phyloP scores from a whole-genome alignment of 78 protist species.

The Dictyostelium intermedium region DNA sequence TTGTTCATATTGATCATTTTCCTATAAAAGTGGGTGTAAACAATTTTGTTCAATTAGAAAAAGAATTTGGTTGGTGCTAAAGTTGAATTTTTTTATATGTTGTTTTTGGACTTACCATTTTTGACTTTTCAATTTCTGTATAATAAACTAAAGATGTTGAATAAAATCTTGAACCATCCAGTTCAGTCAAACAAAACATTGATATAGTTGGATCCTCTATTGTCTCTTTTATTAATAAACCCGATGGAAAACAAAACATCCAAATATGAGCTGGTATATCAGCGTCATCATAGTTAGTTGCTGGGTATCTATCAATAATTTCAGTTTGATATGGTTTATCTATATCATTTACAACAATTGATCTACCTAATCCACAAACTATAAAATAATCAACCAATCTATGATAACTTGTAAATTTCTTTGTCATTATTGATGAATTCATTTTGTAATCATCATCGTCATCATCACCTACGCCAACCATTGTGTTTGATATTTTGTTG shows the following conservation, averaged over 20 bases:
- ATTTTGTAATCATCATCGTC: background rate
- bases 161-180: conserved; percentile 69
- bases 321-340: conserved; percentile 56
- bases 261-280: conserved; percentile 61
- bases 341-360: conserved; percentile 30
- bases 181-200: conserved; percentile 68
- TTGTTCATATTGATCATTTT: background rate
- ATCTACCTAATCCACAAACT: conserved; percentile 62
- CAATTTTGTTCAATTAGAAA: too few species aligned
- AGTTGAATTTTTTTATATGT: too few species aligned
- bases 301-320: conserved; percentile 53
- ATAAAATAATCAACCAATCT: conserved; percentile 64
- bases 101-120: conserved; percentile 15
- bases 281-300: conserved; percentile 15
- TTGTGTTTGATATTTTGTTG: background rate
- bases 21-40: too few species aligned
- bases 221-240: conserved; percentile 14
- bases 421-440: background rate
- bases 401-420: conserved; percentile 6
- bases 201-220: conserved; percentile 46
- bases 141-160: conserved; percentile 59
- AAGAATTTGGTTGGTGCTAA: too few species aligned
- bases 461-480: background rate
- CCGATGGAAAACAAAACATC: conserved; percentile 83
- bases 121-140: conserved; percentile 33